Evolutionary conservation across 305 asterid genomes (phyloP).

Genomic region (Stenogyne calaminthoides): DNA sequence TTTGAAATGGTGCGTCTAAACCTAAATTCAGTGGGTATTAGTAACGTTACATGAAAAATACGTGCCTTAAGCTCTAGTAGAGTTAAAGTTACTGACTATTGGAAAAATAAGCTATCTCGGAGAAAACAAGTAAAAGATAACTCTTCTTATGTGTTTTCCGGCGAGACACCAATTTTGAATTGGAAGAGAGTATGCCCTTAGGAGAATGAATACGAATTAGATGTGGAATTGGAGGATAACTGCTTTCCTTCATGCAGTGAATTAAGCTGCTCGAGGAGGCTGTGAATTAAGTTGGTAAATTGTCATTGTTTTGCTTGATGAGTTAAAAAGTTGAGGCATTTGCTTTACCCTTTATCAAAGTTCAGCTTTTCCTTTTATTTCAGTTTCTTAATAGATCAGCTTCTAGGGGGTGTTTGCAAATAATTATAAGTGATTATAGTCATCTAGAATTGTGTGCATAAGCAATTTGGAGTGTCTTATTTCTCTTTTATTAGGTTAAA

Average conservation of each 20-base stretch:
- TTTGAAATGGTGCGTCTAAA: not conserved
- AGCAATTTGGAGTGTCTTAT: no score
- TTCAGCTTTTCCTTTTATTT: not conserved
- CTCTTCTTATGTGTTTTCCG: not conserved
- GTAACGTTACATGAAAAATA: not conserved
- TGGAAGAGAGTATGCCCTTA: not conserved
- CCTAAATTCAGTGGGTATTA: not conserved
- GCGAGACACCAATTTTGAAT: not conserved
- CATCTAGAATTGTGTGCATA: no score
- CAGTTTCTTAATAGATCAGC: not conserved
- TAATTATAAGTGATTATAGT: no score
- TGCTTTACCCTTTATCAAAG: slow-evolving; percentile 19
- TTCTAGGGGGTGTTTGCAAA: no score
- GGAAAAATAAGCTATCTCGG: not conserved
- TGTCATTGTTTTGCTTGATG: slow-evolving; percentile 10
- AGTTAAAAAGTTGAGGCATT: slow-evolving; percentile 15
- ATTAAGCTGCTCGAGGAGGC: slow-evolving; percentile 9
- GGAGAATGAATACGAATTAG: slow-evolving; percentile 12
- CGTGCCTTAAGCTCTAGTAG: not conserved
- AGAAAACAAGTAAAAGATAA: not conserved
- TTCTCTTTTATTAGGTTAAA: no score
- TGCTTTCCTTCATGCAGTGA: not conserved
- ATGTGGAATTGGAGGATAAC: slow-evolving; percentile 18
- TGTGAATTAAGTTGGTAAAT: slow-evolving; percentile 8
- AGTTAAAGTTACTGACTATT: not conserved